These are phyloP conservation scores for Metschnikowia hibisci DNA, from an alignment of 805 yeast species.

Conservation along the genomic window DNA sequence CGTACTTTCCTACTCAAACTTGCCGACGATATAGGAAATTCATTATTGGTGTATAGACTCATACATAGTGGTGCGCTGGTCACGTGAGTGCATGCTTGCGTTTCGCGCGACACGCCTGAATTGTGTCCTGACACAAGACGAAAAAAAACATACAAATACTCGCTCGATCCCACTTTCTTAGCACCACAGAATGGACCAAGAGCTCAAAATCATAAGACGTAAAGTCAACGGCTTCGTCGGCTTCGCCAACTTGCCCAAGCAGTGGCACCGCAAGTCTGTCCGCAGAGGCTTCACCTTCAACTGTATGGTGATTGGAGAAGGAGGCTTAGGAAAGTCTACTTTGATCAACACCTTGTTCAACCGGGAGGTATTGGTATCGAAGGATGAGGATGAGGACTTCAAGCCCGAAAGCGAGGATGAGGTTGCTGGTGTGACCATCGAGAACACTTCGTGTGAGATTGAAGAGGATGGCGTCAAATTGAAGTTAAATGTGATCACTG, in stretches of 20 bases:
- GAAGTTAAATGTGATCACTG: constrained; percentile 75
- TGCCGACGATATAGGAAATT: too few relatives aligned
- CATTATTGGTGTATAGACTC: neutral
- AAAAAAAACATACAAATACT: constrained; percentile 6
- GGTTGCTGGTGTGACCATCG: constrained; percentile 21
- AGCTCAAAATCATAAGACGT: constrained; percentile 66
- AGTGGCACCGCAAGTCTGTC: constrained; percentile 90
- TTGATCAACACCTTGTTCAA: constrained; percentile 83
- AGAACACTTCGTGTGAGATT: constrained; percentile 34
- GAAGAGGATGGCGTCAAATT: constrained; percentile 93
- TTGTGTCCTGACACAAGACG: constrained; percentile 12
- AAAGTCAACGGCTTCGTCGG: constrained; percentile 93
- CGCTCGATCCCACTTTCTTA: constrained; percentile 1
- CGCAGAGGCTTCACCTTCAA: constrained; percentile 75
- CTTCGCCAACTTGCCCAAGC: constrained; percentile 95
- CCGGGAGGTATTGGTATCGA: constrained; percentile 28
- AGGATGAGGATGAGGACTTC: constrained; percentile 5
- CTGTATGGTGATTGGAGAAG: constrained; percentile 84
- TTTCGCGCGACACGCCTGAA: constrained; percentile 8
- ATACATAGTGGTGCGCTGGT: neutral
- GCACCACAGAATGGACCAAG: constrained; percentile 24
- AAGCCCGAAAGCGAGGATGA: constrained; percentile 16
- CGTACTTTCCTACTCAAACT: too few relatives aligned
- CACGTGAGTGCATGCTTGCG: constrained; percentile 4
- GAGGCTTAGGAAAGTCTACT: constrained; percentile 91